Percentiles rank a stretch among this genome's conserved stretches.
Evolutionary conservation across 176 grass and related monocot species (phyloP).

Genomic region (Zoysia pacifica): DNA sequence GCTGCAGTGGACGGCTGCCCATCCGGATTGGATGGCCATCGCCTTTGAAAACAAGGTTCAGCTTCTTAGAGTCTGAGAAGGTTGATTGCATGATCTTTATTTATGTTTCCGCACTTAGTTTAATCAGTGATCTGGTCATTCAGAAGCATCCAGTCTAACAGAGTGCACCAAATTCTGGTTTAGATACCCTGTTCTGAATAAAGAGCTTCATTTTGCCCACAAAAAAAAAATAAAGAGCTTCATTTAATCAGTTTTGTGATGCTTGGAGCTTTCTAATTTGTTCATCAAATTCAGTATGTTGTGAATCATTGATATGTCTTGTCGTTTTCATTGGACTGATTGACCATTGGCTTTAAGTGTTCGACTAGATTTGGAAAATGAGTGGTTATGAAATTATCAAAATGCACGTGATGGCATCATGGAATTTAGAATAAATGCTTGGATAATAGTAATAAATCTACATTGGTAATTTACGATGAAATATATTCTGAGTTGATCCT

Average conservation of each 20-base stretch:
- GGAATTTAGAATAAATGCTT: neutral
- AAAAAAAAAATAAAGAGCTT: neutral
- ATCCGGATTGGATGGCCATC: conserved; percentile 88
- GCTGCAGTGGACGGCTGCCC: conserved; percentile 71
- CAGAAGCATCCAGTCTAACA: neutral
- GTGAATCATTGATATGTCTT: neutral
- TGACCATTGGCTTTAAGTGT: neutral
- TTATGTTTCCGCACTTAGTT: too few species aligned
- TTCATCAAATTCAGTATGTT: neutral
- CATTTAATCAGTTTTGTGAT: neutral
- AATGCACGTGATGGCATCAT: neutral
- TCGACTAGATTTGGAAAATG: neutral
- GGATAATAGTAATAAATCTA: neutral
- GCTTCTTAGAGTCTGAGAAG: conserved; percentile 74
- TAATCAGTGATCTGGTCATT: neutral
- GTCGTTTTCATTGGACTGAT: neutral
- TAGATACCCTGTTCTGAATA: neutral
- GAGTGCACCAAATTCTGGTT: neutral
- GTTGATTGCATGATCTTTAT: conserved; percentile 28
- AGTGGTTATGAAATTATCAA: neutral
- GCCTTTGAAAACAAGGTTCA: conserved; percentile 93
- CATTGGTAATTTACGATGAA: neutral
- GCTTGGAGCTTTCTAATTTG: neutral
- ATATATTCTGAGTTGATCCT: neutral
- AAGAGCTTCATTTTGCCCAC: neutral